Conservation (phyloP, 345 rosid genomes). For the Bruguiera parviflora region DNA sequence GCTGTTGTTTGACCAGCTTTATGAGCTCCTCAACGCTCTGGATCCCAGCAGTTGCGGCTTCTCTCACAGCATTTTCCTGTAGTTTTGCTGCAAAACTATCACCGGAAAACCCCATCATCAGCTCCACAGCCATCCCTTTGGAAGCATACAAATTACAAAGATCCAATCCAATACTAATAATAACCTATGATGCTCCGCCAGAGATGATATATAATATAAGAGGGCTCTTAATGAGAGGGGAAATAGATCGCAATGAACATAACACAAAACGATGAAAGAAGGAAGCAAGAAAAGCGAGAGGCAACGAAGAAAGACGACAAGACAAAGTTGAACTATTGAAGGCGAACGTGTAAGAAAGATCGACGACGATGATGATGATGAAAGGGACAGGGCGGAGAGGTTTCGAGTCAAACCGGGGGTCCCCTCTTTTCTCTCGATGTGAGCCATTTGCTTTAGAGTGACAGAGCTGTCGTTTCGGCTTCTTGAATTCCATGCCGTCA, state of each 20-base stretch:
- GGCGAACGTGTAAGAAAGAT: constrained; percentile 17
- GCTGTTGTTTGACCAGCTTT: constrained; percentile 40
- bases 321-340: background rate
- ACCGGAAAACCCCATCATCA: constrained; percentile 48
- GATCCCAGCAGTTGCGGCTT: constrained; percentile 77
- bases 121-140: constrained; percentile 57
- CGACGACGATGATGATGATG: background rate
- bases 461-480: constrained; percentile 34
- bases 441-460: constrained; percentile 17
- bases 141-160: constrained; percentile 6
- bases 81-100: constrained; percentile 33
- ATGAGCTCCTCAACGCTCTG: constrained; percentile 75
- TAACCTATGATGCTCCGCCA: background rate
- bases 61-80: constrained; percentile 60
- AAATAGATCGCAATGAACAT: background rate
- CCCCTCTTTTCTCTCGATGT: constrained; percentile 5
- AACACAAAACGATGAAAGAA: background rate
- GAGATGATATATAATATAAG: background rate
- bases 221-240: background rate
- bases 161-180: too few relatives aligned
- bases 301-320: too few relatives aligned
- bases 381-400: constrained; percentile 1
- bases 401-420: constrained; percentile 40
- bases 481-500: constrained; percentile 22
- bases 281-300: background rate